Conservation (phyloP, 176 grass and related monocot species). For the maize (Zea mays) region DNA sequence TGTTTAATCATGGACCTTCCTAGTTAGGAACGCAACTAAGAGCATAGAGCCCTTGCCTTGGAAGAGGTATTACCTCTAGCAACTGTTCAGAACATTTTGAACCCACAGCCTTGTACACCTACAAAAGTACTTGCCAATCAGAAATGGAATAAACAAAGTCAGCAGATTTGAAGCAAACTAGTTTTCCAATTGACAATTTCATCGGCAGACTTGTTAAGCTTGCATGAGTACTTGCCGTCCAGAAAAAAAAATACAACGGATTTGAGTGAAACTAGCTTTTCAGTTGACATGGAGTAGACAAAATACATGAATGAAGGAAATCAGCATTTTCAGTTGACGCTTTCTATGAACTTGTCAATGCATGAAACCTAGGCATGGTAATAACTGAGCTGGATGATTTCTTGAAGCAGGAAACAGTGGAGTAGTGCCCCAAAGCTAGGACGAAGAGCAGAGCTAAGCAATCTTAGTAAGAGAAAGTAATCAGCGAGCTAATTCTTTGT, state of each 20-base stretch:
- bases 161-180: neutral
- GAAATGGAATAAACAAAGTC: neutral
- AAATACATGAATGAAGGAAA: neutral
- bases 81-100: slow-evolving; percentile 82
- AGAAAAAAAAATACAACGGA: neutral
- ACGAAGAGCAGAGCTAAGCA: neutral
- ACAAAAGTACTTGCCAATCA: slow-evolving; percentile 26
- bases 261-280: neutral
- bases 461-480: neutral
- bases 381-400: neutral
- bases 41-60: neutral
- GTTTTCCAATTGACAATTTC: neutral
- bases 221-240: neutral
- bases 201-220: neutral
- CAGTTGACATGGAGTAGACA: neutral
- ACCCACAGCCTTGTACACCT: slow-evolving; percentile 88
- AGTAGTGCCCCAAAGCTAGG: neutral
- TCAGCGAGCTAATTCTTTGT: neutral
- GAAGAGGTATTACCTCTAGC: slow-evolving; percentile 63
- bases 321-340: neutral
- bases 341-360: neutral
- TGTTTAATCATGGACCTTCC: neutral
- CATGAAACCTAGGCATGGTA: neutral
- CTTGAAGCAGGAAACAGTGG: neutral
- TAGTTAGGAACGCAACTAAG: neutral